Conservation (phyloP, 208 protist genomes). For the Sergeia podlipaevii region DNA sequence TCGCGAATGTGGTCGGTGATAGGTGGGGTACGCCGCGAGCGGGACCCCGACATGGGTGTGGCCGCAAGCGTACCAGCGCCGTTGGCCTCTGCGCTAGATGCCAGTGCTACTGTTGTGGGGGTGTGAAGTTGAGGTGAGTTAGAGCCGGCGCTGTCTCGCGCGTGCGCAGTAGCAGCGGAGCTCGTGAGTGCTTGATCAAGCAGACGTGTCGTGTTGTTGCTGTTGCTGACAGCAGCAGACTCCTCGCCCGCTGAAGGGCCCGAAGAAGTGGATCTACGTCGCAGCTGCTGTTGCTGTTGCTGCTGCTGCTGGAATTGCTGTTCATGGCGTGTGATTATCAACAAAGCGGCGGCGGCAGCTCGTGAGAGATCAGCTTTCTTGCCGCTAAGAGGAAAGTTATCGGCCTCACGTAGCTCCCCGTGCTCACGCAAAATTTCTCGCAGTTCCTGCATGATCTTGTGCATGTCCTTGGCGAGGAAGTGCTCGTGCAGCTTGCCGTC, state of each 20-base stretch:
- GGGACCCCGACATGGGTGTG: too few relatives aligned
- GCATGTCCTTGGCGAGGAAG: conserved; percentile 56
- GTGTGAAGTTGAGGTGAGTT: too few relatives aligned
- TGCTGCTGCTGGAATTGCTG: background rate
- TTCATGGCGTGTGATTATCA: background rate
- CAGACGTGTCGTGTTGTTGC: background rate
- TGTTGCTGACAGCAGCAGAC: background rate
- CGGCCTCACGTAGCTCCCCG: conserved; percentile 55
- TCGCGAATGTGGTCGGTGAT: conserved; percentile 12
- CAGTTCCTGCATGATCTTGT: conserved; percentile 68
- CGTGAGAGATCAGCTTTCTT: conserved; percentile 47
- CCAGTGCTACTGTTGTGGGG: too few relatives aligned
- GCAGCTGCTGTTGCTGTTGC: background rate
- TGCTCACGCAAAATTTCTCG: conserved; percentile 61
- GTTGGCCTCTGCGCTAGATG: too few relatives aligned
- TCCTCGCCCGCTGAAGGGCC: too few relatives aligned
- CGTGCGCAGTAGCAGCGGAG: too few relatives aligned
- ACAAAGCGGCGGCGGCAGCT: conserved; percentile 36
- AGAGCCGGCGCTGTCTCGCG: too few relatives aligned
- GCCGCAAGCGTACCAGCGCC: too few relatives aligned
- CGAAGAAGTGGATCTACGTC: too few relatives aligned
- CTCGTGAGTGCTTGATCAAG: too few relatives aligned
- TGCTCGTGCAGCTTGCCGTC: conserved; percentile 42
- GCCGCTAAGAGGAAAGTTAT: conserved; percentile 31
- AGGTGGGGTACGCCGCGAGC: background rate